Base-by-base conservation (phyloP, 768 basidiomycete genomes). In the Galerina marginata region DNA sequence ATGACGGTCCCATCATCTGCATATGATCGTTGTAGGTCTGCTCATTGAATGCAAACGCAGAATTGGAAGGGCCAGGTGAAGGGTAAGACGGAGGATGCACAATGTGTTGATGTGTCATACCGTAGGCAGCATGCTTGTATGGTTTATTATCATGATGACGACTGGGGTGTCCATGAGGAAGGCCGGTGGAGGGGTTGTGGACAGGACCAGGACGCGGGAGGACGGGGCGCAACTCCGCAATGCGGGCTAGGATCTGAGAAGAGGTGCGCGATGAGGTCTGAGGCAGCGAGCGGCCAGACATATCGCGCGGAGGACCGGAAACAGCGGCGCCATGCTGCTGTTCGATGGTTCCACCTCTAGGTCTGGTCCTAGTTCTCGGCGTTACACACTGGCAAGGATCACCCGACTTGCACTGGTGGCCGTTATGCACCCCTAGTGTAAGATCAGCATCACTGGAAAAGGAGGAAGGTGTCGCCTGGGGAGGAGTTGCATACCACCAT, bases 161-260 rank as follows among this genome's bases (percentile, higher is more conserved):
- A 49, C 83, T 82, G 55, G 70, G 52, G 54, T 82, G 79, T 15
- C 73, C 74, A 54, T 82, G 79, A 52, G 78, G 72, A n/a, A 75
- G 50, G 52, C 73, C 76, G 6, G 79, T 74, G 5, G 85, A 82
- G 15, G 85, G 82, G 62, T 81, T 72, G 63, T 86, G 85, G 15
- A 80, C 55, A 46, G 78, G 77, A 3, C 82, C 79, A 33, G 87
- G 87, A 9, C 86, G 86, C 4, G 91, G 91, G 38, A 90, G 83
- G 16, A 92, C 86, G 2, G 89, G 88, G 6, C 90, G 86, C 56
- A 88, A 75, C 64, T 87, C 86, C 7, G 86, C 82, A 48, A 88
- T 83, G 59, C 87, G 86, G 7, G 83, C 84, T 11, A 86, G 74
- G 57, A 87, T 83, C 58, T 86, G 82, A 39, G 82, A 75, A 25